Percentiles rank a stretch among this genome's conserved stretches.
Evolutionary conservation across 164 flowering plant genomes (phyloP).

Genomic region (Chimonanthus praecox): DNA sequence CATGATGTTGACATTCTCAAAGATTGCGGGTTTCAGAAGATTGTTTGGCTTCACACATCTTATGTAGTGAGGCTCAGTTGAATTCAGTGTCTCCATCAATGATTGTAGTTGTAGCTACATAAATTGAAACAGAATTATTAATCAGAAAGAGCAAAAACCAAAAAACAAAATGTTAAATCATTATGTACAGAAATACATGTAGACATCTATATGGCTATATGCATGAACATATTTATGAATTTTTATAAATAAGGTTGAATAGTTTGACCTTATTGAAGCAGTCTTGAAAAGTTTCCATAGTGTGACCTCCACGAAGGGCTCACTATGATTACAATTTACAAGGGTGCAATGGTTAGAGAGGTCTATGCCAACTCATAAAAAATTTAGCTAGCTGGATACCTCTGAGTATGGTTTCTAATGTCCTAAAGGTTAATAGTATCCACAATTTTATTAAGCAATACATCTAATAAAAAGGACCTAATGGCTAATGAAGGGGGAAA

Average conservation of each 20-base stretch:
- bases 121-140: constrained; percentile 4
- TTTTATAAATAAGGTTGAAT: too few species aligned
- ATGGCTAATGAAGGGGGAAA: background rate
- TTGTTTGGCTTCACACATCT: constrained; percentile 93
- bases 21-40: constrained; percentile 54
- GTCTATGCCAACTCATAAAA: too few species aligned
- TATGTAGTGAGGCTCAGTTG: constrained; percentile 82
- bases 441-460: background rate
- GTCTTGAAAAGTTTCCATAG: too few species aligned
- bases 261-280: too few species aligned
- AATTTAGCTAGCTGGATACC: background rate
- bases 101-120: constrained; percentile 82
- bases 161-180: background rate
- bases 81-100: constrained; percentile 75
- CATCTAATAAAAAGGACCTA: background rate
- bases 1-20: constrained; percentile 67
- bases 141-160: background rate
- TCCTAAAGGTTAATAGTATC: background rate
- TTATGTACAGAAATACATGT: background rate
- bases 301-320: too few species aligned
- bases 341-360: too few species aligned
- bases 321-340: too few species aligned
- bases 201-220: background rate
- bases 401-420: background rate
- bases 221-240: too few species aligned